phyloP scores from a whole-genome alignment of 768 basidiomycete species.

The Tephrocybe sp. region DNA sequence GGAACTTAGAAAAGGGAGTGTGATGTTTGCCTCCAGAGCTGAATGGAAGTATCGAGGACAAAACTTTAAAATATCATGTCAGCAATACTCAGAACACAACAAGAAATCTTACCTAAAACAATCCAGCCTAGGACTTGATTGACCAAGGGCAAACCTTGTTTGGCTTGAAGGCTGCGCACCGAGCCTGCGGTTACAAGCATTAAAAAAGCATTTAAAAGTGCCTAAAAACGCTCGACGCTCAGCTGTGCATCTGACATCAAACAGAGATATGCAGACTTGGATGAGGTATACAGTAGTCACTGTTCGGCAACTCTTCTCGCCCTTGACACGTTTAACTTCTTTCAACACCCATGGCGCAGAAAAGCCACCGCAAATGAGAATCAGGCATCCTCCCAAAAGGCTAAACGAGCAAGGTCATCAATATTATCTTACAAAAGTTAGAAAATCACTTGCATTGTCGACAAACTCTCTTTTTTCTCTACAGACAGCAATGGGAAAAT shows the following conservation, averaged over 20 bases:
- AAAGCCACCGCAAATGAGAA: slow-evolving; percentile 34
- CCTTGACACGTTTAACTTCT: slow-evolving; percentile 7
- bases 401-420: slow-evolving; percentile 24
- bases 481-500: slow-evolving; percentile 73
- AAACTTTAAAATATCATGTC: slow-evolving; percentile 29
- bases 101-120: slow-evolving; percentile 44
- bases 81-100: not conserved
- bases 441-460: slow-evolving; percentile 49
- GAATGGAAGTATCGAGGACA: slow-evolving; percentile 53
- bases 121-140: slow-evolving; percentile 68
- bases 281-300: slow-evolving; percentile 9
- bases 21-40: slow-evolving; percentile 29
- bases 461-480: slow-evolving; percentile 63
- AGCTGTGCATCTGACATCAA: not conserved
- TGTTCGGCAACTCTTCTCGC: slow-evolving; percentile 4
- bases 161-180: slow-evolving; percentile 57
- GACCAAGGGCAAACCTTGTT: slow-evolving; percentile 56
- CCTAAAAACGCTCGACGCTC: slow-evolving; percentile 33
- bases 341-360: slow-evolving; percentile 11
- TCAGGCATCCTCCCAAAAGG: slow-evolving; percentile 42
- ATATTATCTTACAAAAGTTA: not conserved
- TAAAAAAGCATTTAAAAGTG: slow-evolving; percentile 37
- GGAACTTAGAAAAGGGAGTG: slow-evolving; percentile 46
- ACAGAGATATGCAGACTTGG: slow-evolving; percentile 18
- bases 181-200: slow-evolving; percentile 60